These are phyloP conservation scores for Thozetella sp. DNA, from an alignment of 495 filamentous ascomycete genomes.

Conservation along the genomic window DNA sequence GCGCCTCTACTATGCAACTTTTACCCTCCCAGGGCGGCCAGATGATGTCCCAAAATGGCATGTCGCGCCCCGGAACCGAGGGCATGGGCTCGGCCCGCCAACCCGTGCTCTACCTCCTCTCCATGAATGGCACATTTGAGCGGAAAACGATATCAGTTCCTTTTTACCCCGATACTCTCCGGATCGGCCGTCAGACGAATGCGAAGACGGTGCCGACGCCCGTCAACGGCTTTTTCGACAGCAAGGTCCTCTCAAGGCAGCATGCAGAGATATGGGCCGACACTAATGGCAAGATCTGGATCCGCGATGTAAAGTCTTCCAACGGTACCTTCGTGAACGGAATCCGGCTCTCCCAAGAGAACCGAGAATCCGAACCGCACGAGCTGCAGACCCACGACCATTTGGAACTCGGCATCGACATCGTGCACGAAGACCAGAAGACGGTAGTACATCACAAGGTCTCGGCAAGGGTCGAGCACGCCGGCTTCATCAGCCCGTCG, in stretches of 20 bases:
- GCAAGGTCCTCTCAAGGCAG: constrained; percentile 93
- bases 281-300: constrained; percentile 86
- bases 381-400: constrained; percentile 86
- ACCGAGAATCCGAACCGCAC: constrained; percentile 92
- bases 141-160: constrained; percentile 93
- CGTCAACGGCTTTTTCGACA: constrained; percentile 94
- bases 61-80: constrained; percentile 54
- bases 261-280: constrained; percentile 98
- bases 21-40: constrained; percentile 55
- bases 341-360: constrained; percentile 85
- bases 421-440: constrained; percentile 97
- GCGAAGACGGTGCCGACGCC: constrained; percentile 90
- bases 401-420: constrained; percentile 94
- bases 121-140: constrained; percentile 94
- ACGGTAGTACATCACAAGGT: constrained; percentile 98
- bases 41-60: constrained; percentile 33
- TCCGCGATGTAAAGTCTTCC: constrained; percentile 95
- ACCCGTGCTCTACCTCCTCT: constrained; percentile 78
- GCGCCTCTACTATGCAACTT: constrained; percentile 73
- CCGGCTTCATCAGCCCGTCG: constrained; percentile 69
- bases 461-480: constrained; percentile 92
- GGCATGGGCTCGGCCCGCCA: constrained; percentile 58
- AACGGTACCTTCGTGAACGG: constrained; percentile 99
- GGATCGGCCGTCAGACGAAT: constrained; percentile 96
- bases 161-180: constrained; percentile 82